Evolutionary conservation across 345 rosid species (phyloP), one percentile per base, ranked within the genome.

Genomic region (Gossypium thurberi): DNA sequence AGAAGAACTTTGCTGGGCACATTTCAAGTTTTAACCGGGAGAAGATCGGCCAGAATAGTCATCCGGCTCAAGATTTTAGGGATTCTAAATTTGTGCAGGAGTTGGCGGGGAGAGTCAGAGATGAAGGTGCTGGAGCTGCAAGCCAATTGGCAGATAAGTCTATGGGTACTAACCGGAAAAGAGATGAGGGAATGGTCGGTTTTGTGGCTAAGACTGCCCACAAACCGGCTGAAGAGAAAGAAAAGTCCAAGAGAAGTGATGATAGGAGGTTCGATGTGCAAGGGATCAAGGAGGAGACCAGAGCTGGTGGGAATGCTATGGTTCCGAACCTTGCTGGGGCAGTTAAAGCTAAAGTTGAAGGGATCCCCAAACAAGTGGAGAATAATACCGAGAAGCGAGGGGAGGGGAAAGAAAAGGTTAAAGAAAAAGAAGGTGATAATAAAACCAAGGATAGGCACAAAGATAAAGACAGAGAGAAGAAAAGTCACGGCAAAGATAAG

Each of bases 61-160:
- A 65, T 74, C 51, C 48, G 56, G 55, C 67, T 26, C 76, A 33
- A 51, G 74, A 77, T 65, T 18, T 60, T 52, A 74, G 63, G 60
- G 78, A 81, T 73, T 62, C 80, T 72, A 79, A 78, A 65, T 59
- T 79, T 69, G 74, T 81, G 44, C 86, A 82, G 73, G 85, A 78
- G 73, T 73, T 75, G 76, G 87, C 70, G 4, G 80, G 76, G 81
- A 78, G 84, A 64, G 68, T 79, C 46, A 77, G 81, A 76, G 83
- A 78, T 76, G 91, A 78, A 40, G 81, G 65, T 14, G 77, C 69
- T 20, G 77, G 77, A 73, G 57, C 59, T 48, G 75, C 70, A 65
- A 78, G 42, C 44, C 81, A 76, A 74, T 21, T 28, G 73, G 81
- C 58, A 52, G 83, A 79, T 68, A 86, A 80, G 73, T 52, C 74